Evolutionary conservation across 257 asterid species (phyloP).

Genomic region (Solanum chilense): DNA sequence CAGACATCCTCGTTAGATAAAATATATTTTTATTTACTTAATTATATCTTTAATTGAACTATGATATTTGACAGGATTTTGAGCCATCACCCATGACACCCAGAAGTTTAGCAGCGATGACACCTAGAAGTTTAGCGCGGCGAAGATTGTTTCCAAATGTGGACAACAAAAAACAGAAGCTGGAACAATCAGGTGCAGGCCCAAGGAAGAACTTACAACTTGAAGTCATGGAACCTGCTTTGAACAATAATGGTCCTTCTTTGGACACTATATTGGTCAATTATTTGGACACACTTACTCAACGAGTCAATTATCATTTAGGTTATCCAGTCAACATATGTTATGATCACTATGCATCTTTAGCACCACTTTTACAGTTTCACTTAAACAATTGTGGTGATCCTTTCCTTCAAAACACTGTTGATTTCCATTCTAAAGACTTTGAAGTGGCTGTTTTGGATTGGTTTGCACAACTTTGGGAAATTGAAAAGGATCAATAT

Average conservation of each 20-base stretch:
- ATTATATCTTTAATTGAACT: too few species aligned
- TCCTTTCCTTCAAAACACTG: background rate
- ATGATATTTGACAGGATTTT: background rate
- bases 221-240: background rate
- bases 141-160: background rate
- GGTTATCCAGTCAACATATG: background rate
- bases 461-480: constrained; percentile 8
- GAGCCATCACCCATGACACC: background rate
- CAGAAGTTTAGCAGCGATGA: too few species aligned
- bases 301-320: background rate
- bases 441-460: constrained; percentile 3
- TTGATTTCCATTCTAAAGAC: constrained; percentile 4
- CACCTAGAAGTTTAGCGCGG: background rate
- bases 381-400: constrained; percentile 2
- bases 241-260: too few species aligned
- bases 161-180: background rate
- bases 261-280: background rate
- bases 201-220: background rate
- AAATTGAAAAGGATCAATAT: constrained; percentile 1
- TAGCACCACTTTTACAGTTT: background rate
- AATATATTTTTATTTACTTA: too few species aligned
- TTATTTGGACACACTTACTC: background rate
- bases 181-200: background rate
- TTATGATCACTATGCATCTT: background rate
- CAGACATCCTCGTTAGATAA: too few species aligned